A percentile compares a stretch with the other conserved stretches of the same genome.
Evolutionary conservation across 768 basidiomycete species (phyloP).

Genomic region (Auriscalpium orientale): DNA sequence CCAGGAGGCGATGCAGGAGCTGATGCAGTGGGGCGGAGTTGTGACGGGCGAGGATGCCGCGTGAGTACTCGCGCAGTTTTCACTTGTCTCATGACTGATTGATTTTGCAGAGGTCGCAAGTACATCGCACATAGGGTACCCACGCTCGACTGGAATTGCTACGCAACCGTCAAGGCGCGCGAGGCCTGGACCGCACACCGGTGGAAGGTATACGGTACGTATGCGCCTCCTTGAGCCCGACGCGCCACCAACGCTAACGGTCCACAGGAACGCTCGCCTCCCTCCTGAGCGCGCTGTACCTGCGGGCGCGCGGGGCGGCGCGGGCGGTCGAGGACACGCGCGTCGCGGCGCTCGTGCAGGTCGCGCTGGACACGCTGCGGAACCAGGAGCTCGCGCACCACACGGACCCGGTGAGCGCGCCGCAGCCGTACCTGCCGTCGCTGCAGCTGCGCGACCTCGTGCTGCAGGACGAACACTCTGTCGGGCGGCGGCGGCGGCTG

Average conservation of each 20-base stretch:
- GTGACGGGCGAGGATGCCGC: constrained; percentile 54
- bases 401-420: constrained; percentile 67
- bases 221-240: neutral
- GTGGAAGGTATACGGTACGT: constrained; percentile 52
- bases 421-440: constrained; percentile 74
- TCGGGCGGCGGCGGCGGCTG: constrained; percentile 51
- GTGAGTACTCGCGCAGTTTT: constrained; percentile 36
- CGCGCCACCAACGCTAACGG: constrained; percentile 2
- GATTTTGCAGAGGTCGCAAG: constrained; percentile 47
- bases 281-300: constrained; percentile 14
- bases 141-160: constrained; percentile 59
- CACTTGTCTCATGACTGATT: constrained; percentile 7
- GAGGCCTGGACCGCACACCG: constrained; percentile 67
- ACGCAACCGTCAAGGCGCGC: constrained; percentile 55
- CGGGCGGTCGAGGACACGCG: constrained; percentile 54
- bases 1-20: constrained; percentile 69
- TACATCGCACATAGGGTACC: constrained; percentile 72
- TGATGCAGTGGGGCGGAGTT: constrained; percentile 67
- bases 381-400: constrained; percentile 80
- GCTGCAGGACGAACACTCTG: constrained; percentile 73
- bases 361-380: constrained; percentile 71
- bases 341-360: constrained; percentile 67
- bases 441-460: constrained; percentile 84
- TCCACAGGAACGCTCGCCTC: constrained; percentile 14
- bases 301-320: constrained; percentile 38